These are phyloP conservation scores for Plasmodium vivax DNA, from an alignment of 169 alveolate genomes.

Conservation along the genomic window DNA sequence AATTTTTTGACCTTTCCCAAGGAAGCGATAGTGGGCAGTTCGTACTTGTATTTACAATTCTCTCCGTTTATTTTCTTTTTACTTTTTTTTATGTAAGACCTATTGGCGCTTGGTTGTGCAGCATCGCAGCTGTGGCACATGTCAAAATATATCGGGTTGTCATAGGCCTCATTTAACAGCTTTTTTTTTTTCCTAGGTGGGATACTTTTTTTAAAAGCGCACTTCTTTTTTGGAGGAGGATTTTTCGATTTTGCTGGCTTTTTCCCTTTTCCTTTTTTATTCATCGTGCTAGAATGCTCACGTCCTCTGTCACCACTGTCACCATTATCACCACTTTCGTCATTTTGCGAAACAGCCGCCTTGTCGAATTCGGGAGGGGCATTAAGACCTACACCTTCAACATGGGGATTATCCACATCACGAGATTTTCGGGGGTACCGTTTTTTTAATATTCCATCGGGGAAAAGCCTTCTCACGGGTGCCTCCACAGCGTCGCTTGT, in stretches of 20 bases:
- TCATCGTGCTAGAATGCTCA: background rate
- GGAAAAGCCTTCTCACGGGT: background rate
- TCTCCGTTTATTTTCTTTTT: background rate
- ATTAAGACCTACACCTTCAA: background rate
- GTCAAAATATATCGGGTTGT: slow-evolving; percentile 8
- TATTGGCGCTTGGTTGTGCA: background rate
- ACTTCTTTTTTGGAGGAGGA: background rate
- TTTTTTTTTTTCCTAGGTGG: background rate
- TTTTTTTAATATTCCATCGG: slow-evolving; percentile 14
- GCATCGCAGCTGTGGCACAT: background rate
- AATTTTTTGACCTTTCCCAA: slow-evolving; percentile 68
- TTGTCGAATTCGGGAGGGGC: background rate
- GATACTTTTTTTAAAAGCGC: slow-evolving; percentile 1
- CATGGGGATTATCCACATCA: background rate
- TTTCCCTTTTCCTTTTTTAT: background rate
- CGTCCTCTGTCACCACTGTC: background rate
- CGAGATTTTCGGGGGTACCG: background rate
- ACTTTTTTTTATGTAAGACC: background rate
- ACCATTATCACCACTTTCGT: background rate
- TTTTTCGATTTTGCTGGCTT: background rate
- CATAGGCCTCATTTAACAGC: background rate
- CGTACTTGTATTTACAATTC: slow-evolving; percentile 37
- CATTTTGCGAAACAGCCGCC: background rate
- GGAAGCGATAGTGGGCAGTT: slow-evolving; percentile 71
- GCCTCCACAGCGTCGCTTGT: background rate